Conservation (phyloP, 768 basidiomycete species). For the Asterophora parasitica region DNA sequence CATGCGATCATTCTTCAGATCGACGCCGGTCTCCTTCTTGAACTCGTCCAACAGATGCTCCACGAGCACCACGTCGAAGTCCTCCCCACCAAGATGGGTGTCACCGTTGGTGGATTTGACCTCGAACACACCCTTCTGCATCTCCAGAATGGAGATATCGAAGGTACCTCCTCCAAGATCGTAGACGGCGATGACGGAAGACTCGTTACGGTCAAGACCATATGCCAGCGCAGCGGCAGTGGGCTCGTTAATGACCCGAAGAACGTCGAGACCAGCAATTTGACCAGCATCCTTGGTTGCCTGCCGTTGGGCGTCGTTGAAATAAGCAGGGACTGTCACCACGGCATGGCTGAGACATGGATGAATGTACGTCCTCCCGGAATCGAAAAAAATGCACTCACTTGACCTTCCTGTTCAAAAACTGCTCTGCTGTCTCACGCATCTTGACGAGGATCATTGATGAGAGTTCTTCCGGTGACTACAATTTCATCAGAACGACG, state of each 20-base stretch:
- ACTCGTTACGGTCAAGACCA: conserved; percentile 86
- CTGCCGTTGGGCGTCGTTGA: conserved; percentile 99
- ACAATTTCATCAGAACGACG: conserved; percentile 13
- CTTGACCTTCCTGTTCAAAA: conserved; percentile 90
- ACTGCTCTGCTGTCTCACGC: conserved; percentile 94
- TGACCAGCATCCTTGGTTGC: conserved; percentile 98
- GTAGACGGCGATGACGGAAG: conserved; percentile 91
- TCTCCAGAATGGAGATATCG: conserved; percentile 98
- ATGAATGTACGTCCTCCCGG: conserved; percentile 1
- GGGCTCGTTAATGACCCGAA: conserved; percentile 98
- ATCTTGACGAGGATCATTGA: conserved; percentile 90
- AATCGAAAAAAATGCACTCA: conserved; percentile 41
- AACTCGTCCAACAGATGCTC: conserved; percentile 85
- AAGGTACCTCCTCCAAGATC: conserved; percentile 98
- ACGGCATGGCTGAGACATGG: conserved; percentile 65
- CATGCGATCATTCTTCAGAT: conserved; percentile 85
- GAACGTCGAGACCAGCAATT: conserved; percentile 95
- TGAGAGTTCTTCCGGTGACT: conserved; percentile 84
- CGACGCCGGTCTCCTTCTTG: conserved; percentile 87
- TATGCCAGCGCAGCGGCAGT: conserved; percentile 98
- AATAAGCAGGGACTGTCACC: conserved; percentile 96
- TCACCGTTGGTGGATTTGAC: conserved; percentile 99
- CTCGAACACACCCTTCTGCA: conserved; percentile 99
- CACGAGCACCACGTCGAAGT: conserved; percentile 91
- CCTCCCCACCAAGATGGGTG: conserved; percentile 94